Evolutionary conservation across 495 filamentous ascomycete genomes (phyloP).

Genomic region (Jackrogersella multiformis): DNA sequence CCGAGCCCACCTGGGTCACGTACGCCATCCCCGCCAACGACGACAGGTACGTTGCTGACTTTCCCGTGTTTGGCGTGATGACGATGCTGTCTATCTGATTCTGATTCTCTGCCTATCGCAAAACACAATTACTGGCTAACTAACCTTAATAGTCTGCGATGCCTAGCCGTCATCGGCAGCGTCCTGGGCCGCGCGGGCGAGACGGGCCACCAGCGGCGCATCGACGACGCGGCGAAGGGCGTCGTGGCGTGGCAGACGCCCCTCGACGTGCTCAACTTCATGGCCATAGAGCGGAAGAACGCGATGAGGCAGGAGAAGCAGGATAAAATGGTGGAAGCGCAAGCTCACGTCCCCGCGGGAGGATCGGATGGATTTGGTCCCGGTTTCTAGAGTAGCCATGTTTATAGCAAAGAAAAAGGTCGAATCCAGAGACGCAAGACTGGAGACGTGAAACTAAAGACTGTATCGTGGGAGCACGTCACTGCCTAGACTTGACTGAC

Average conservation of each 20-base stretch:
- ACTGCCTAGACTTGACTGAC: background rate
- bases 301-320: background rate
- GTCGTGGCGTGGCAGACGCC: slow-evolving; percentile 65
- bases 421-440: background rate
- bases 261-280: slow-evolving; percentile 45
- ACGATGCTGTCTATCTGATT: too few relatives aligned
- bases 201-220: slow-evolving; percentile 72
- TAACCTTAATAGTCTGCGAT: slow-evolving; percentile 70
- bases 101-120: too few relatives aligned
- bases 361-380: too few relatives aligned
- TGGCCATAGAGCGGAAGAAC: background rate
- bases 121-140: slow-evolving; percentile 20
- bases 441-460: background rate
- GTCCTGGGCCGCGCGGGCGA: slow-evolving; percentile 86
- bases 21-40: slow-evolving; percentile 98
- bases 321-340: too few relatives aligned
- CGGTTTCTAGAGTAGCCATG: too few relatives aligned
- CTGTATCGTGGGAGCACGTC: background rate
- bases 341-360: background rate
- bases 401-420: too few relatives aligned
- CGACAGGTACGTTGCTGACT: slow-evolving; percentile 69
- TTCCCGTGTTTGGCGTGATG: background rate
- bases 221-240: slow-evolving; percentile 68
- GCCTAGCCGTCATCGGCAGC: slow-evolving; percentile 81
- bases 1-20: slow-evolving; percentile 91